Evolutionary conservation across 306 rosid species (phyloP).

Genomic region (Sphenostylis stenocarpa): DNA sequence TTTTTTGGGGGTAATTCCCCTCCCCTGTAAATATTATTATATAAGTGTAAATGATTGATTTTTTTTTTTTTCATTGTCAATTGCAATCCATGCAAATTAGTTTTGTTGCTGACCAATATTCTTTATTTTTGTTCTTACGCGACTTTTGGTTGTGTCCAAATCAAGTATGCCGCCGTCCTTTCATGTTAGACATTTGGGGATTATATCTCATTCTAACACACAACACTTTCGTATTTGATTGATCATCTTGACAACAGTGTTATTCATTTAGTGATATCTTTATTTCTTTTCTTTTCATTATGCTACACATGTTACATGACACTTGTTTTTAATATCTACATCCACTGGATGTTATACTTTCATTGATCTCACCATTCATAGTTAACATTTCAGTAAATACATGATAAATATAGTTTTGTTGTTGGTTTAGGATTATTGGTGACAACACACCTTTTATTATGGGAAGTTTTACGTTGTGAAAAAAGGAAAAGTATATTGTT

Average conservation of each 20-base stretch:
- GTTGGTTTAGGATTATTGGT: no score
- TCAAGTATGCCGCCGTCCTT: not conserved
- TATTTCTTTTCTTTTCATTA: not conserved
- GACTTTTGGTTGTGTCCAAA: not conserved
- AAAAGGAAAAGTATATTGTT: no score
- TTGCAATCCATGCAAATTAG: constrained; percentile 34
- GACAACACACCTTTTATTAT: no score
- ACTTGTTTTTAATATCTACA: no score
- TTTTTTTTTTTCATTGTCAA: constrained; percentile 24
- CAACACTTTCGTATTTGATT: no score
- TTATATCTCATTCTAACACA: not conserved
- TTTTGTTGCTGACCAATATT: constrained; percentile 12
- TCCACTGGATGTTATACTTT: no score
- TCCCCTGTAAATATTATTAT: constrained; percentile 51
- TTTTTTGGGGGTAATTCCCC: constrained; percentile 24
- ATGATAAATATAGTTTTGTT: no score
- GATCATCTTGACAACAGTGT: not conserved
- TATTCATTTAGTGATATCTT: not conserved
- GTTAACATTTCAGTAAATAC: no score
- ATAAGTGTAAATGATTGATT: constrained; percentile 45
- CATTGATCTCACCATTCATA: no score
- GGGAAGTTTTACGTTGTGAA: no score
- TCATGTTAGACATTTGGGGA: not conserved
- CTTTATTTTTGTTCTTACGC: not conserved
- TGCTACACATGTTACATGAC: not conserved